Percentiles rank a stretch among this genome's conserved stretches.
phyloP scores from a whole-genome alignment of 495 filamentous ascomycete species.

The Penicillium daleae region DNA sequence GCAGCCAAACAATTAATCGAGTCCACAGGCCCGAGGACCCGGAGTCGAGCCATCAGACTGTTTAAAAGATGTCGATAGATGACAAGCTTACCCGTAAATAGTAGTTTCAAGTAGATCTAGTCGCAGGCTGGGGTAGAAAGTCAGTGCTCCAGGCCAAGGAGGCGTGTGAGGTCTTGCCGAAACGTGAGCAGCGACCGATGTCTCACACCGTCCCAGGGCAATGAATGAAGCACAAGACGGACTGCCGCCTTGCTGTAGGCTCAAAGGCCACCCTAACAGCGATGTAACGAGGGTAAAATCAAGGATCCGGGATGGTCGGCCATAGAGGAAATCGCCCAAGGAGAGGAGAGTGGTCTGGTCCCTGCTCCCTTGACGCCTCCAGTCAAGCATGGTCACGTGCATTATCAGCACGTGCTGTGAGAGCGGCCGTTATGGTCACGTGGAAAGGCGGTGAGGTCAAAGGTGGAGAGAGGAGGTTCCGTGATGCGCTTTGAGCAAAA shows the following conservation, averaged over 20 bases:
- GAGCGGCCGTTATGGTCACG: conserved; percentile 25
- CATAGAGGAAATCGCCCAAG: conserved; percentile 34
- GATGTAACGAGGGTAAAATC: conserved; percentile 26
- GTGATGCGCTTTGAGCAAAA: conserved; percentile 26
- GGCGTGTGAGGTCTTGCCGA: conserved; percentile 41
- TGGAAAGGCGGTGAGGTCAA: conserved; percentile 14
- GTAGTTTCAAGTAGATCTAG: conserved; percentile 12
- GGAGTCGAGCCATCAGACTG: conserved; percentile 3
- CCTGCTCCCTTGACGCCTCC: conserved; percentile 32
- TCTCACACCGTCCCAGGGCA: conserved; percentile 33
- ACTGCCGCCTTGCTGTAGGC: conserved; percentile 43
- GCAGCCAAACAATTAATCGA: conserved; percentile 21
- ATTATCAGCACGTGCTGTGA: conserved; percentile 19
- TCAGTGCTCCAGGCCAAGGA: conserved; percentile 38
- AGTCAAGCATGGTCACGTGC: conserved; percentile 25
- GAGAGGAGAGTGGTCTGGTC: conserved; percentile 25
- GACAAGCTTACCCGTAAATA: conserved; percentile 20
- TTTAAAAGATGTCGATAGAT: neutral
- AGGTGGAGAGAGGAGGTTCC: conserved; percentile 25
- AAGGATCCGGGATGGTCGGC: conserved; percentile 34
- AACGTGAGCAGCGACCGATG: conserved; percentile 40
- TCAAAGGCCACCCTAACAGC: conserved; percentile 34
- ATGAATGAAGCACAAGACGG: conserved; percentile 41
- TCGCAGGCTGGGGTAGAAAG: conserved; percentile 10
- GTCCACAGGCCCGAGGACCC: conserved; percentile 1